Evolutionary conservation across 345 rosid genomes (phyloP).

Genomic region (Trapa bicornis): DNA sequence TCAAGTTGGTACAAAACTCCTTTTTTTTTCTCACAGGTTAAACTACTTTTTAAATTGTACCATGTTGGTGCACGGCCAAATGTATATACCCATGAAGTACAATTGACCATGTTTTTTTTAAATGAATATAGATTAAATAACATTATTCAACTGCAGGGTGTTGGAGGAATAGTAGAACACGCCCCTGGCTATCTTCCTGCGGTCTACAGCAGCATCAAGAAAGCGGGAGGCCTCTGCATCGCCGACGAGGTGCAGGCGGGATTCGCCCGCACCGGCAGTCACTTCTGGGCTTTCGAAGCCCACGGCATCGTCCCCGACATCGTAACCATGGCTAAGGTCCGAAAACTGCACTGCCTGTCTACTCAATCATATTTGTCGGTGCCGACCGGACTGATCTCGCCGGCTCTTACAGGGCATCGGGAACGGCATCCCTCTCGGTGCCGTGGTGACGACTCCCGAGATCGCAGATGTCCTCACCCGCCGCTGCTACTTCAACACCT

Average conservation of each 20-base stretch:
- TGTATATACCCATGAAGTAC: too few species aligned
- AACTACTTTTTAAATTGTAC: too few species aligned
- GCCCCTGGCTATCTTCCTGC: constrained; percentile 88
- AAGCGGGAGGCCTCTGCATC: constrained; percentile 88
- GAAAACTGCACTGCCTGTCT: not conserved
- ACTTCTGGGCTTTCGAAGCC: constrained; percentile 83
- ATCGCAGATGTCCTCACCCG: constrained; percentile 74
- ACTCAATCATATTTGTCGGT: constrained; percentile 1
- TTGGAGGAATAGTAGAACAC: constrained; percentile 83
- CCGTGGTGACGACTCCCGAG: constrained; percentile 94
- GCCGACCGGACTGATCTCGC: too few species aligned
- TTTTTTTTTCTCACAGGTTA: too few species aligned
- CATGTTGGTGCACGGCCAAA: too few species aligned
- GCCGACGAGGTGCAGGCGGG: constrained; percentile 96
- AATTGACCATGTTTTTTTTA: too few species aligned
- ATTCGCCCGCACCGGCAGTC: constrained; percentile 67
- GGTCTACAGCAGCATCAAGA: constrained; percentile 44
- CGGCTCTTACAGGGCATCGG: constrained; percentile 62
- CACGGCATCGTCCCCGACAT: constrained; percentile 98
- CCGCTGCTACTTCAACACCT: constrained; percentile 77
- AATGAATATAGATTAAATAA: too few species aligned
- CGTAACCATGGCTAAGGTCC: constrained; percentile 97
- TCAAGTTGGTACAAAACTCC: too few species aligned
- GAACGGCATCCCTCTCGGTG: constrained; percentile 95
- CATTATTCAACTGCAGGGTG: constrained; percentile 44